Base-by-base conservation (phyloP, 2,329 filamentous ascomycete genomes). In the Fusarium liriodendri region DNA sequence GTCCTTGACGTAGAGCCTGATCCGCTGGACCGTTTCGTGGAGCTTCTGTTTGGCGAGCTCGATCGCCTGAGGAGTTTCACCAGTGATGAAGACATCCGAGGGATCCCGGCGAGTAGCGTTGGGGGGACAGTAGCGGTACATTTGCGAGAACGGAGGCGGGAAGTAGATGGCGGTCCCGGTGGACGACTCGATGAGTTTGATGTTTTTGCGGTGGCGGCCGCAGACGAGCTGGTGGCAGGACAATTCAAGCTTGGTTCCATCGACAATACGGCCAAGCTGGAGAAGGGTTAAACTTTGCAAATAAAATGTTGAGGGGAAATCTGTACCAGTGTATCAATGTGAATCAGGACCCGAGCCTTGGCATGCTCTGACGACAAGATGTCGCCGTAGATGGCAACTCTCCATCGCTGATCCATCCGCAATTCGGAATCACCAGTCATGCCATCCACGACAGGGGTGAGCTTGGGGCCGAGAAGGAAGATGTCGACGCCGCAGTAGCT, bases 151-250 rank as follows among this genome's bases (percentile, higher is more conserved):
- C 1, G 96, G 93, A 9, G 95, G 95, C 32, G 97, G 97, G 80
- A 99, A 98, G 85, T 99, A 99, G 78, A 99, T 98, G 73, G 97
- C 96, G 10, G 97, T 98, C 78, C 95, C 95, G 16, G 97, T 98
- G 32, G 93, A 91, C 16, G 97, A 97, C 84, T 99, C 97, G 79
- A 99, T 98, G 78, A 97, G 87, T 86, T 98, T 98, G 86, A 99
- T 98, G 82, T 98, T 98, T 87, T 98, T 97, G 77, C 97, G 91
- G 77, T 95, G 96, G 58, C 97, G 94, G 58, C 97, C 97, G 82
- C 95, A 98, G 59, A 98, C 92, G 64, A 98, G 88, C 67, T 95
- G 97, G 82, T 99, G 97, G 81, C 98, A 89, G 29, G 95, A 94
- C 59, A 96, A 86, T 77, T 98, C 95, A 68, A 98, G 88, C 80